phyloP scores from a whole-genome alignment of 805 yeast genomes.

The Myxozyma geophila region DNA sequence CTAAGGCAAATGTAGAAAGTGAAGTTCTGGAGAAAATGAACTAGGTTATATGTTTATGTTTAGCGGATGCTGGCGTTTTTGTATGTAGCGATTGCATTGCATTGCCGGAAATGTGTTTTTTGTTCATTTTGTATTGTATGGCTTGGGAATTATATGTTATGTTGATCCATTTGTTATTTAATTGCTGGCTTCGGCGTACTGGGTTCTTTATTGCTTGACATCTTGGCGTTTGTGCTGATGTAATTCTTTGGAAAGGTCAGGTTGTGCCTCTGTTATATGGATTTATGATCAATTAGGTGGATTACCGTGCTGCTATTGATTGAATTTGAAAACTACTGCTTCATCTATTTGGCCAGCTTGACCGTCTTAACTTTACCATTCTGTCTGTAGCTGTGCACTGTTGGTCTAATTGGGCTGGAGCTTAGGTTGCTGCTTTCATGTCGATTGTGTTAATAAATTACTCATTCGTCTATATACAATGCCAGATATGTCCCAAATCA shows the following conservation, averaged over 20 bases:
- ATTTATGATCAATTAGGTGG: no score
- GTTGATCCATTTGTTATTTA: background rate
- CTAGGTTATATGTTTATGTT: background rate
- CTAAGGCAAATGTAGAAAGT: constrained; percentile 19
- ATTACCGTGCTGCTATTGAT: no score
- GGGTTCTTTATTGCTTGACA: background rate
- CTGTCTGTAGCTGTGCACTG: no score
- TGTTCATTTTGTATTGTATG: background rate
- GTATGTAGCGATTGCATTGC: background rate
- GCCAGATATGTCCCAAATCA: constrained; percentile 13
- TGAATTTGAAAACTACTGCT: no score
- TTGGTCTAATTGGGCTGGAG: no score
- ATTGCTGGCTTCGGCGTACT: constrained; percentile 4
- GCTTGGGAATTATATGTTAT: background rate
- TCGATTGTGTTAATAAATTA: background rate
- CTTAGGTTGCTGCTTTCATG: no score
- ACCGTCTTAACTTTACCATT: no score
- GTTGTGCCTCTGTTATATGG: no score
- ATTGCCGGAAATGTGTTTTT: background rate
- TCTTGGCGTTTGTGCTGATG: background rate
- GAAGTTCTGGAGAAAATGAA: constrained; percentile 11
- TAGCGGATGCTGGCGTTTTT: background rate
- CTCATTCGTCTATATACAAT: background rate
- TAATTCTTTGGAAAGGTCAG: background rate
- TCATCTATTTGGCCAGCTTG: no score